Base-by-base conservation (phyloP, 176 grass and related monocot genomes). In the Cenchrus purpureus region DNA sequence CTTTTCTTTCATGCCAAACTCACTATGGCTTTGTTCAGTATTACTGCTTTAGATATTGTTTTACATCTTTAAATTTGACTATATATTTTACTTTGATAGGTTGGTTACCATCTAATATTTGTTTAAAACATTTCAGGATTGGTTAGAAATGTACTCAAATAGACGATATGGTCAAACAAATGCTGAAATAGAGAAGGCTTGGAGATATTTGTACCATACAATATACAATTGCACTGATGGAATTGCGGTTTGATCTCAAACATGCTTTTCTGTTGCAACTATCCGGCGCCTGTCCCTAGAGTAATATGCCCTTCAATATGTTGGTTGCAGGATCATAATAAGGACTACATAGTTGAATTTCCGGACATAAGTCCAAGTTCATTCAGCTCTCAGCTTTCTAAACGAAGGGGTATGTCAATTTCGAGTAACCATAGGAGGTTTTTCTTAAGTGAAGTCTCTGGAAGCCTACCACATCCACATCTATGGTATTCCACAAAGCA, bases 201-300 rank as follows among this genome's bases (percentile, higher is more conserved):
- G 95, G 95, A 78, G 67, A 83, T 85, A 90, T 84, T 57, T 98
- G 71, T 88, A 95, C 83, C 95, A 90, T 70, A 95, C 95, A 68
- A 93, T 95, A 90, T 98, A 98, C 86, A 98, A 95, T 95, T 98
- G 93, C 87, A 95, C 95, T 53, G 95, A 98, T 89, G 93, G 93
- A 88, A 90, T 95, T 70, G 93, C 92, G 74, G 95, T 98, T 82
- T 84, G 88, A 44, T 80, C 80, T 86, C 78, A 82, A 50, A 80
- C 51, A 73, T 67, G 11, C 53, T 79, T 20, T 56, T 88, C 56
- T 86, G 16, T 73, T 85, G 29, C 22, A 84, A 70, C 50, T 57
- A 42, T 67, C 14, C 15, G 77, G 46, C 29, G 29, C 58, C 71
- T 87, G 60, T 25, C 19, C 31, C 54, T 45, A 82, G 49, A 81